A percentile compares a stretch with the other conserved stretches of the same genome.
Evolutionary conservation across 2,329 filamentous ascomycete genomes (phyloP).

Genomic region (Fusarium sp.): DNA sequence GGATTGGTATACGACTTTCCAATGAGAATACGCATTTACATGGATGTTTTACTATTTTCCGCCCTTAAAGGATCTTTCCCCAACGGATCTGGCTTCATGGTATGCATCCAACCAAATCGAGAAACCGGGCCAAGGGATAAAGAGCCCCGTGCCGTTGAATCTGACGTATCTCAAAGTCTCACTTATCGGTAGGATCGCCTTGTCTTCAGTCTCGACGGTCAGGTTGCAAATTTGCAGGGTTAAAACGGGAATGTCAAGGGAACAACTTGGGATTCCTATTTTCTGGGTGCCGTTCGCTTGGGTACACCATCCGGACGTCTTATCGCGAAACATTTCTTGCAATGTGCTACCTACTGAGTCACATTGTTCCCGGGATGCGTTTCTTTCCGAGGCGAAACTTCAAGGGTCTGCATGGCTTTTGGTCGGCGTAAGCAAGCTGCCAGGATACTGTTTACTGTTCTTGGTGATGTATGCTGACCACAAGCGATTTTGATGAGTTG

Average conservation of each 20-base stretch:
- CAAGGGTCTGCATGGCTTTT: constrained; percentile 12
- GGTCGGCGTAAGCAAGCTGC: constrained; percentile 27
- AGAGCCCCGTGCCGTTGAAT: constrained; percentile 16
- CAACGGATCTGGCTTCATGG: constrained; percentile 17
- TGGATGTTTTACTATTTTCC: constrained; percentile 34
- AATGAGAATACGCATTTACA: constrained; percentile 12
- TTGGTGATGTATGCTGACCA: constrained; percentile 18
- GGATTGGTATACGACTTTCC: constrained; percentile 11
- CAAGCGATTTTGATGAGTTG: constrained; percentile 2
- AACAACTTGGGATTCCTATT: constrained; percentile 8
- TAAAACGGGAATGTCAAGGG: constrained; percentile 13
- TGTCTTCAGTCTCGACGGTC: constrained; percentile 1
- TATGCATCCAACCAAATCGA: constrained; percentile 29
- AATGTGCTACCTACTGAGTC: constrained; percentile 19
- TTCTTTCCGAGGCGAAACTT: constrained; percentile 1
- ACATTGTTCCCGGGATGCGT: constrained; percentile 21
- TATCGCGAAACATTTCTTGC: constrained; percentile 16
- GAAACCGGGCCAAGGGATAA: constrained; percentile 5
- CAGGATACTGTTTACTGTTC: constrained; percentile 3
- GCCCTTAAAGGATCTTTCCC: constrained; percentile 9
- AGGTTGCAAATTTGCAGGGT: constrained; percentile 28
- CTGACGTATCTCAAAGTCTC: constrained; percentile 25
- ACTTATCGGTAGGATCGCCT: constrained; percentile 11
- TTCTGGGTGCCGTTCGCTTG: constrained; percentile 6
- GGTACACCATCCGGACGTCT: constrained; percentile 27